phyloP scores from a whole-genome alignment of 192 early-diverging fungal genomes.

The Phycomyces nitens region DNA sequence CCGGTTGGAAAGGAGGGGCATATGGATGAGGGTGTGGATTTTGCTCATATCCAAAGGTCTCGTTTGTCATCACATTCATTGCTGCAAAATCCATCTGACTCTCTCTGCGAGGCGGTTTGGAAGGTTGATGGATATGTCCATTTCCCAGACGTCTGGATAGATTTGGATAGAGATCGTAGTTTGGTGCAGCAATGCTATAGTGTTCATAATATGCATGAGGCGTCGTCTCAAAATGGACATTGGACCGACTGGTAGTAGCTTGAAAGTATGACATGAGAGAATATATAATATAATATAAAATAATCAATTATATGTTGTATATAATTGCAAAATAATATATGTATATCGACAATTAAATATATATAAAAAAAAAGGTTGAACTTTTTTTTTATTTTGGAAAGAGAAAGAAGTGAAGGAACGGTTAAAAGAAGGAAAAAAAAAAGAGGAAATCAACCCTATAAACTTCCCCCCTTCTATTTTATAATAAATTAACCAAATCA shows the following conservation, averaged over 20 bases:
- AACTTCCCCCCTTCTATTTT: too few relatives aligned
- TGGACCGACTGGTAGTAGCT: not conserved
- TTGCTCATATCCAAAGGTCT: not conserved
- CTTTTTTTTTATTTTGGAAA: too few relatives aligned
- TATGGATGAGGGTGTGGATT: not conserved
- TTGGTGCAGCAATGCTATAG: constrained; percentile 21
- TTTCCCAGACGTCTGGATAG: constrained; percentile 26
- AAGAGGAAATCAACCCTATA: too few relatives aligned
- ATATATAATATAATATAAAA: too few relatives aligned
- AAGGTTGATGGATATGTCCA: constrained; percentile 17
- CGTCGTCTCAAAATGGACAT: constrained; percentile 21
- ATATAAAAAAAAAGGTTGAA: too few relatives aligned
- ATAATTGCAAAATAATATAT: too few relatives aligned
- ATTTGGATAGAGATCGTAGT: constrained; percentile 31
- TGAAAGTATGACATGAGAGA: too few relatives aligned
- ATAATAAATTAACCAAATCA: too few relatives aligned
- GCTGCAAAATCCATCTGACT: constrained; percentile 9
- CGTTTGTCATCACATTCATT: constrained; percentile 10
- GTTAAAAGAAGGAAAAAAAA: too few relatives aligned
- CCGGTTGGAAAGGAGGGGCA: not conserved
- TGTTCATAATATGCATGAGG: constrained; percentile 27
- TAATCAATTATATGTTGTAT: too few relatives aligned
- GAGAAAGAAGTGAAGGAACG: too few relatives aligned
- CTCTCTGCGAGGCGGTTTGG: constrained; percentile 6
- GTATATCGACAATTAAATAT: too few relatives aligned